Evolutionary conservation across 2,329 filamentous ascomycete genomes (phyloP), one percentile per base, ranked within the genome.

Genomic region (Colletotrichum sp.): DNA sequence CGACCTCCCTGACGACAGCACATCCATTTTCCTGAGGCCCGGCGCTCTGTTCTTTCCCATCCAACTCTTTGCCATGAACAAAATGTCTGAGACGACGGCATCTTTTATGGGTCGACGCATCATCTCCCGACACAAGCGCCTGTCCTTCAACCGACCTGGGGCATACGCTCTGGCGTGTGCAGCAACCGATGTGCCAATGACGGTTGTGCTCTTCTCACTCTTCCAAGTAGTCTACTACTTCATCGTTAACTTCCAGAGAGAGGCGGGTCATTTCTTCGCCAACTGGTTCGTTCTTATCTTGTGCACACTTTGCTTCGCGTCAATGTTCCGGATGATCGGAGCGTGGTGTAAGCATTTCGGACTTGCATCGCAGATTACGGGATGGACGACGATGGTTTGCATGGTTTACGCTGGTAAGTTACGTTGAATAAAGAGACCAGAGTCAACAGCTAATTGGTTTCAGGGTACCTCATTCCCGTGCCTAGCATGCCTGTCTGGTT

Each of bases 321-420:
- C 93, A 83, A 86, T 95, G 55, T 96, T 96, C 87, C 89, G 94
- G 34, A 94, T 92, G 0, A 91, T 96, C 79, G 94, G 92, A 1
- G 92, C 94, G 0, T 83, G 93, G 3, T 95, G 94, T 1, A 89
- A 91, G 66, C 94, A 94, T 0, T 86, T 92, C 0, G 89, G 90
- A 0, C 89, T 91, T 76, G 90, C 90, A 8, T 88, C 92, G 85
- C 85, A 87, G 0, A 81, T 89, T 3, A 86, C 89, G 0, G 89
- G 89, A 15, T 83, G 92, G 0, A 79, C 91, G 77, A 89, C 93
- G 11, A 82, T 94, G 29, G 89, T 89, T n/a, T 87, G 94, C 11
- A 88, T 93, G 80, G 92, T 88, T 25, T 89, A 88, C 81, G 92
- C 92, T 1, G 89, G 86, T 79, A 81, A 63, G 79, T 79, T 29